phyloP scores from a whole-genome alignment of 306 rosid genomes.

The Erythrophleum fordii region DNA sequence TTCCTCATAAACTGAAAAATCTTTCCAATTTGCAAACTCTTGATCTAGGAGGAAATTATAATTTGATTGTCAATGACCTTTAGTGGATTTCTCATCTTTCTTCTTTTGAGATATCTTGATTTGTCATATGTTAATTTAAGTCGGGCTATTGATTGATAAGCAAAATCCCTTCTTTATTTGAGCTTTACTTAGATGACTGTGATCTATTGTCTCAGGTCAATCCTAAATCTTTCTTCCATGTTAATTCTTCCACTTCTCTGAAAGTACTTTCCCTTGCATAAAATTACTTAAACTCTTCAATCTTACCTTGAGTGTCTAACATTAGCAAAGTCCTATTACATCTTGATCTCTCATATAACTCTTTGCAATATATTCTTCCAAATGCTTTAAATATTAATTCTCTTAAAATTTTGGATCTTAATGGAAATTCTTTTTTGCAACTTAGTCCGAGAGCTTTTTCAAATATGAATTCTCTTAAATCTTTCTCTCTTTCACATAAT shows the following conservation, averaged over 20 bases:
- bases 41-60: neutral
- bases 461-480: too few relatives aligned
- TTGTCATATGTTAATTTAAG: too few relatives aligned
- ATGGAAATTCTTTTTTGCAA: too few relatives aligned
- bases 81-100: too few relatives aligned
- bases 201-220: neutral
- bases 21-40: neutral
- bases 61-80: neutral
- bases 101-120: too few relatives aligned
- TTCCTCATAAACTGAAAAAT: neutral
- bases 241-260: conserved; percentile 31
- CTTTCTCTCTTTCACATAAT: too few relatives aligned
- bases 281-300: neutral
- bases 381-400: too few relatives aligned
- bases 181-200: neutral
- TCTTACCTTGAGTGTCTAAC: neutral
- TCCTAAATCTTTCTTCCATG: neutral
- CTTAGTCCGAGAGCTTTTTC: too few relatives aligned
- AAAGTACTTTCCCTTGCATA: neutral
- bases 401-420: too few relatives aligned
- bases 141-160: too few relatives aligned
- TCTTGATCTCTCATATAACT: neutral
- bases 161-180: too few relatives aligned
- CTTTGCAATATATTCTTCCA: too few relatives aligned
- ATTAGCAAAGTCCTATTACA: neutral